phyloP scores from a whole-genome alignment of 257 asterid species.

The Vinca minor region DNA sequence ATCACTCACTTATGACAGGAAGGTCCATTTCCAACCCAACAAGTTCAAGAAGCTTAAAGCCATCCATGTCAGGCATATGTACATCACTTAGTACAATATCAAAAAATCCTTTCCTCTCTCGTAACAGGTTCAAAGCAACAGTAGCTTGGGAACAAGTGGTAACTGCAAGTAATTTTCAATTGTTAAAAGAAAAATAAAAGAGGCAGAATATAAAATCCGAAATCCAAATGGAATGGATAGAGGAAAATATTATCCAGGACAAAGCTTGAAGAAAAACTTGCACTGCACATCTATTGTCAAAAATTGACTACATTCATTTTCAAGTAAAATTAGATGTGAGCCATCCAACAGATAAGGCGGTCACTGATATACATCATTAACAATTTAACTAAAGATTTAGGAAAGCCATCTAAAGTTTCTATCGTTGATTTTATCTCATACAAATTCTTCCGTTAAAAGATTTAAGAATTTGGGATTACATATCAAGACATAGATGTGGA shows the following conservation, averaged over 20 bases:
- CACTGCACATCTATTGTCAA: not conserved
- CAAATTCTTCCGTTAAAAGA: not conserved
- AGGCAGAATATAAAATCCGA: not conserved
- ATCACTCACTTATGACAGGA: conserved; percentile 81
- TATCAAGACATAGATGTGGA: not conserved
- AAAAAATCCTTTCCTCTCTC: conserved; percentile 68
- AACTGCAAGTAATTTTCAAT: conserved; percentile 43
- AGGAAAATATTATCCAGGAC: not conserved
- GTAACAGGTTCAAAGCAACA: conserved; percentile 55
- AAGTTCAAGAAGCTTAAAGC: conserved; percentile 82
- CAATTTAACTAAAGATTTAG: not conserved
- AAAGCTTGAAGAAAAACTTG: not conserved
- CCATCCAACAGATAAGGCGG: not conserved
- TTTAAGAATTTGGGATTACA: not conserved
- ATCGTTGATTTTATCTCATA: not conserved
- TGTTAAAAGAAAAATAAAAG: not conserved
- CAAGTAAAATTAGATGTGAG: not conserved
- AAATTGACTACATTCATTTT: not conserved
- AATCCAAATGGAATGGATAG: not conserved
- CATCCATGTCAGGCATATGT: conserved; percentile 98
- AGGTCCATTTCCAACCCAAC: conserved; percentile 94
- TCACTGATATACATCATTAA: not conserved
- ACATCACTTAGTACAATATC: conserved; percentile 86
- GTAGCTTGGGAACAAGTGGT: conserved; percentile 66
- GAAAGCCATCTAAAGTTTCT: not conserved